Conservation (phyloP, 2,329 filamentous ascomycete genomes). For the Cryphonectria naterciae region DNA sequence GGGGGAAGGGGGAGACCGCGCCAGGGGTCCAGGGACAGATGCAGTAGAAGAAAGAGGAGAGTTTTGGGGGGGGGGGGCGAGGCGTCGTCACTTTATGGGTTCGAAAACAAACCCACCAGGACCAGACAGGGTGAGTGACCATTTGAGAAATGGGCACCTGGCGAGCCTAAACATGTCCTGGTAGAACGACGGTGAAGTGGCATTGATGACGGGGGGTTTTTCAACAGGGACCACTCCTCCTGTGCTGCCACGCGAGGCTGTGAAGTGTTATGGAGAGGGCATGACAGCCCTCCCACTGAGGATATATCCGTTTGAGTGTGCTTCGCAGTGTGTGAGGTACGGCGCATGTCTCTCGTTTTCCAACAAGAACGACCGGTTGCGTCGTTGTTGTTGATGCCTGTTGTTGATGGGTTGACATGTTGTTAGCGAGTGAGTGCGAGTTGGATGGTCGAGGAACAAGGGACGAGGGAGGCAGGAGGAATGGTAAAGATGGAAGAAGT, state of each 20-base stretch:
- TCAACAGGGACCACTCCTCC: slow-evolving; percentile 3
- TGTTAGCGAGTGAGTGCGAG: background rate
- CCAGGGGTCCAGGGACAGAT: slow-evolving; percentile 12
- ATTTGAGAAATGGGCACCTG: background rate
- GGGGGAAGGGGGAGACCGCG: background rate
- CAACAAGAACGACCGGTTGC: background rate
- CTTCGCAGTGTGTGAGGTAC: slow-evolving; percentile 17
- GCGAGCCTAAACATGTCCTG: slow-evolving; percentile 12
- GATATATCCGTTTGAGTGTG: slow-evolving; percentile 4
- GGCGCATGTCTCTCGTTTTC: slow-evolving; percentile 10
- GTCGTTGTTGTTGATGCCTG: background rate
- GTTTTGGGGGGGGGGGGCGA: too few relatives aligned
- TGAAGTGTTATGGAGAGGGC: slow-evolving; percentile 2
- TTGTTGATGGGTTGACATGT: background rate
- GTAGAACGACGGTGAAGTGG: background rate
- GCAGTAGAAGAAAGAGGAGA: background rate
- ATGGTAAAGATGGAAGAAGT: background rate
- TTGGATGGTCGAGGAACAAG: background rate
- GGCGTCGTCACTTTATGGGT: background rate
- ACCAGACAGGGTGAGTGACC: slow-evolving; percentile 4
- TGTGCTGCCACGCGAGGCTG: slow-evolving; percentile 6
- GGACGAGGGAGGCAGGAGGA: background rate
- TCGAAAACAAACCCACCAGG: background rate
- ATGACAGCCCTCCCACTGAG: background rate
- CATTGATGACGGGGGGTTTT: background rate